A percentile compares a stretch with the other conserved stretches of the same genome.
These are phyloP conservation scores for Xylariaceae sp. DNA, from an alignment of 2,329 filamentous ascomycete species.

Conservation along the genomic window DNA sequence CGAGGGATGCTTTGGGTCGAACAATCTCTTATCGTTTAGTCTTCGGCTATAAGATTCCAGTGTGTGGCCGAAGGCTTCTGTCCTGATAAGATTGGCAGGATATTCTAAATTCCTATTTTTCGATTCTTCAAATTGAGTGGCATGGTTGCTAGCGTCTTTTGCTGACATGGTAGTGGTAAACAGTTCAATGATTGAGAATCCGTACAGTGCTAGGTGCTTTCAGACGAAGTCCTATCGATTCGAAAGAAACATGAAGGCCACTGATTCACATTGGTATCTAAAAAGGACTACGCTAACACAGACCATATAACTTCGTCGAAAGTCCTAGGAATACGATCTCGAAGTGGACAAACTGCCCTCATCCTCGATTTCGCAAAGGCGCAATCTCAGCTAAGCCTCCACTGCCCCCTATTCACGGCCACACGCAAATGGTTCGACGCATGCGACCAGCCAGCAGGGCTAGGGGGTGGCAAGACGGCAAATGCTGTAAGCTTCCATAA, in stretches of 20 bases:
- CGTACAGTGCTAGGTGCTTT: constrained; percentile 3
- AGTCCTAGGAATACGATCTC: not conserved
- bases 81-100: constrained; percentile 18
- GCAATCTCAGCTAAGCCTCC: not conserved
- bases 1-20: constrained; percentile 11
- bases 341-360: not conserved
- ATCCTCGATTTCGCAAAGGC: not conserved
- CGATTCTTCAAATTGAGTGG: constrained; percentile 8
- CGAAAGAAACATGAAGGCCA: not conserved
- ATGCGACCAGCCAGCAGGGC: not conserved
- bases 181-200: not conserved
- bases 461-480: not conserved
- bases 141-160: not conserved
- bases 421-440: too few relatives aligned
- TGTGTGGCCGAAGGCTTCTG: constrained; percentile 13
- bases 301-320: not conserved
- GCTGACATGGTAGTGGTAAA: constrained; percentile 5
- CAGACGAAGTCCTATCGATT: not conserved
- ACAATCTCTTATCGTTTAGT: constrained; percentile 9
- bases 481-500: not conserved
- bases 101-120: constrained; percentile 5
- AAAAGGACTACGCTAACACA: not conserved
- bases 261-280: not conserved
- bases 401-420: not conserved
- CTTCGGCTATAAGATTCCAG: constrained; percentile 13